Percentiles rank a stretch among this genome's conserved stretches.
phyloP scores from a whole-genome alignment of 2,329 filamentous ascomycete genomes.

The Clonostachys rhizophaga region DNA sequence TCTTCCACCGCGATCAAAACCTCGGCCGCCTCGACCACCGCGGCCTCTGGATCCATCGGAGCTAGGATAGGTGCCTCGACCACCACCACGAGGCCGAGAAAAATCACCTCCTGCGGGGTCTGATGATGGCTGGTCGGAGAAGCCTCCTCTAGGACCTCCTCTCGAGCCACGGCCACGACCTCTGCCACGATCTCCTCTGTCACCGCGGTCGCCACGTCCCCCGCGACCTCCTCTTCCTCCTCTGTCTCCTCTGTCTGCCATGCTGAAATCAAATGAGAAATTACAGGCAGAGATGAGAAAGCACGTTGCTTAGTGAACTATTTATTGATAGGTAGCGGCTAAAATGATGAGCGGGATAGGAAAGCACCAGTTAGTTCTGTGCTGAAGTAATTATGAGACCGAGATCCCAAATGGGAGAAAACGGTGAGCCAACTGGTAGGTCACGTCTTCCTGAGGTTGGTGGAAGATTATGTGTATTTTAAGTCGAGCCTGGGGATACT shows the following conservation, averaged over 20 bases:
- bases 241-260: constrained; percentile 6
- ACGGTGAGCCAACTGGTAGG: no score
- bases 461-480: no score
- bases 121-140: constrained; percentile 6
- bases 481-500: no score
- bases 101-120: constrained; percentile 4
- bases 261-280: neutral
- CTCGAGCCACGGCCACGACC: constrained; percentile 8
- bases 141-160: constrained; percentile 9
- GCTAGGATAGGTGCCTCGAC: constrained; percentile 8
- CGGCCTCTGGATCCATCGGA: constrained; percentile 13
- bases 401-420: no score
- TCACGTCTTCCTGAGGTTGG: no score
- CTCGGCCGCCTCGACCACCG: constrained; percentile 6
- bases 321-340: constrained; percentile 12
- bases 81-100: constrained; percentile 8
- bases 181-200: constrained; percentile 13
- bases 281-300: no score
- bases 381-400: no score
- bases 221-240: constrained; percentile 9
- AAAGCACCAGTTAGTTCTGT: no score
- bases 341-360: no score
- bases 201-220: constrained; percentile 10
- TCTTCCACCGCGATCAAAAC: constrained; percentile 5
- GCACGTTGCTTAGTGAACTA: no score